Conservation (phyloP, 345 rosid genomes). For the Cardamine resedifolia region DNA sequence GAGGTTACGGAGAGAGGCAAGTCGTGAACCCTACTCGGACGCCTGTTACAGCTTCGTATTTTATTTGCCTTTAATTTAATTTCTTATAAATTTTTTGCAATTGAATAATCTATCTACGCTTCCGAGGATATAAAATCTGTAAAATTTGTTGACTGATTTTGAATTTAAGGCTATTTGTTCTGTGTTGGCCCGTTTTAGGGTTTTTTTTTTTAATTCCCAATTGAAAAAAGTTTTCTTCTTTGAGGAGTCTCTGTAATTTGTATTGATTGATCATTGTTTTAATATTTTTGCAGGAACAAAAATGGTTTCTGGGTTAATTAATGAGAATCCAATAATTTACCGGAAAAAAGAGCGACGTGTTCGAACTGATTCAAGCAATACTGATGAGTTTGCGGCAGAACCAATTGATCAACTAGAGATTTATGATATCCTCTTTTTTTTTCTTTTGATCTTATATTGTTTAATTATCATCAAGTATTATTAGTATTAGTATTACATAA, state of each 20-base stretch:
- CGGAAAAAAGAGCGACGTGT: constrained; percentile 63
- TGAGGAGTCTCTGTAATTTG: neutral
- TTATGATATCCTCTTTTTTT: constrained; percentile 82
- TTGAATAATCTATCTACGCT: too few relatives aligned
- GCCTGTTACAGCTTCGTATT: too few relatives aligned
- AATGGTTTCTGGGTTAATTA: constrained; percentile 78
- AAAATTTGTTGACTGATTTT: neutral
- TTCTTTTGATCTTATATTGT: too few relatives aligned
- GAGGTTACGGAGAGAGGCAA: too few relatives aligned
- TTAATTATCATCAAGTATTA: neutral
- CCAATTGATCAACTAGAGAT: constrained; percentile 84
- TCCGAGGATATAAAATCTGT: too few relatives aligned
- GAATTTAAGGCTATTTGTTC: neutral
- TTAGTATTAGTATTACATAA: neutral
- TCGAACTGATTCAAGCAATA: constrained; percentile 38
- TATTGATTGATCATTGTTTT: neutral
- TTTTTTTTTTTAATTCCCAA: neutral
- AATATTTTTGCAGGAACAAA: neutral
- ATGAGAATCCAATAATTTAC: constrained; percentile 78
- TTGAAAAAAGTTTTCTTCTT: neutral
- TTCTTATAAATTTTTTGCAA: too few relatives aligned
- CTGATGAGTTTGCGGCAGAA: constrained; percentile 65
- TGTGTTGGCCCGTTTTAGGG: neutral
- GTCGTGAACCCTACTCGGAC: too few relatives aligned
- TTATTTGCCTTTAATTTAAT: too few relatives aligned